These are phyloP conservation scores for Collybia mongolica DNA, from an alignment of 768 basidiomycete species.

Conservation along the genomic window DNA sequence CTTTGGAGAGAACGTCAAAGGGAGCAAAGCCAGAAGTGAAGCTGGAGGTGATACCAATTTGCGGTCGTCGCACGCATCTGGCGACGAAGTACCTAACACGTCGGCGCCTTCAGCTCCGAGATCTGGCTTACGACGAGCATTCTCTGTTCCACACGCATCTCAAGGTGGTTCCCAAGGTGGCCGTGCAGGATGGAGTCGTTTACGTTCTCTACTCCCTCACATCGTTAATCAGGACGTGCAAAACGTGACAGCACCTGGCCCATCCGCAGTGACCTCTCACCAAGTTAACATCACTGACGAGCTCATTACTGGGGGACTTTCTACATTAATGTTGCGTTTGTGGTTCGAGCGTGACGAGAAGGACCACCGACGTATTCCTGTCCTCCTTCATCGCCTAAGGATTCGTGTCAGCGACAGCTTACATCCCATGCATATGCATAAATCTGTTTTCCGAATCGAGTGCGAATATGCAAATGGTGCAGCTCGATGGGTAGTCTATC, in stretches of 20 bases:
- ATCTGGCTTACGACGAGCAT: constrained; percentile 25
- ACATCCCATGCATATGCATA: constrained; percentile 72
- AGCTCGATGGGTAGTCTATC: constrained; percentile 92
- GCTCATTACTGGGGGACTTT: constrained; percentile 76
- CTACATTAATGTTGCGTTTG: constrained; percentile 73
- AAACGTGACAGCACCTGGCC: constrained; percentile 30
- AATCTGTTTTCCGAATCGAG: constrained; percentile 87
- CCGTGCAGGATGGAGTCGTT: constrained; percentile 55
- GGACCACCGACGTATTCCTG: constrained; percentile 75
- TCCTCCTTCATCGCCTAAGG: constrained; percentile 76
- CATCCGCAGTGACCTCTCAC: constrained; percentile 49
- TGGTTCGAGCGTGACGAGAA: constrained; percentile 90
- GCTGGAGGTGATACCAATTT: not conserved
- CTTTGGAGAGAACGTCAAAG: constrained; percentile 12
- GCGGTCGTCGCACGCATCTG: constrained; percentile 8
- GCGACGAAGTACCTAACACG: constrained; percentile 2
- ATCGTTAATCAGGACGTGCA: constrained; percentile 34
- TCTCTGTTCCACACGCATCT: constrained; percentile 29
- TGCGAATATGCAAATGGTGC: constrained; percentile 96
- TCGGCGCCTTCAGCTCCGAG: constrained; percentile 1
- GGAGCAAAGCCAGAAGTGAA: constrained; percentile 2
- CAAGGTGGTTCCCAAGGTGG: constrained; percentile 22
- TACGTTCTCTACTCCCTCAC: constrained; percentile 66
- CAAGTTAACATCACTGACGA: constrained; percentile 80
- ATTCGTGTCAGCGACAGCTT: constrained; percentile 86